Base-by-base conservation (phyloP, 352 stramenopile species). In the Phytophthora parvispora region DNA sequence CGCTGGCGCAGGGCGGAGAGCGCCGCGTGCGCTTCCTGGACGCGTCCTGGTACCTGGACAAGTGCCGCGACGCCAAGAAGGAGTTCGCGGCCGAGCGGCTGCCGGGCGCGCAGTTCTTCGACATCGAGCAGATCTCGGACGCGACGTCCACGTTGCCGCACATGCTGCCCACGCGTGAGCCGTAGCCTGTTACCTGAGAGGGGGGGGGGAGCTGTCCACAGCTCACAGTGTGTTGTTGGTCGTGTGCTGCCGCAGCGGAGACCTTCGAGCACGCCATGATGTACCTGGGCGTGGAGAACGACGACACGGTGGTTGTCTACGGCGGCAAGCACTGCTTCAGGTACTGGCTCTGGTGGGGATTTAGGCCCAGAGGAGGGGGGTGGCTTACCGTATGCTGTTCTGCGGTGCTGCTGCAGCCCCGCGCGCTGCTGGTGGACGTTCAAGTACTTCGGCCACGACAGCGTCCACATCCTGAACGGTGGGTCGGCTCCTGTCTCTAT, bases 341-440 rank as follows among this genome's bases (percentile, higher is more conserved):
- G 86, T 94, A 32, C 12, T n/a, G n/a, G n/a, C n/a, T n/a, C n/a
- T n/a, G 25, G 24, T 9, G 34, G 8, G 51, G 16, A 6, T 29
- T 12, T 28, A 45, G 10, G 18, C 2, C 12, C 20, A 34, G 6
- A 54, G 16, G 25, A 15, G 15, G 5, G 6, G 40, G 49, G 16
- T 25, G 28, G 16, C 5, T 6, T 7, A 27, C 25, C 6, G 6
- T 1, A 53, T 51, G 18, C 6, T 16, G 20, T 16, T 24, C 0
- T 48, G 9, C 40, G n/a, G 15, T 48, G 8, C 6, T 48, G 40
- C 1, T 48, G 40, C 60, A 95, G 89, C 77, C 72, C 86, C 5
- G 79, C 89, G 24, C 85, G 90, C 38, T 91, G 85, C 68, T 97
- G 89, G 90, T 97, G 87, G 84, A 98, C 87, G 61, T 95, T 98